These are phyloP conservation scores for Buxus sempervirens DNA, from an alignment of 164 flowering plant species.

Conservation along the genomic window DNA sequence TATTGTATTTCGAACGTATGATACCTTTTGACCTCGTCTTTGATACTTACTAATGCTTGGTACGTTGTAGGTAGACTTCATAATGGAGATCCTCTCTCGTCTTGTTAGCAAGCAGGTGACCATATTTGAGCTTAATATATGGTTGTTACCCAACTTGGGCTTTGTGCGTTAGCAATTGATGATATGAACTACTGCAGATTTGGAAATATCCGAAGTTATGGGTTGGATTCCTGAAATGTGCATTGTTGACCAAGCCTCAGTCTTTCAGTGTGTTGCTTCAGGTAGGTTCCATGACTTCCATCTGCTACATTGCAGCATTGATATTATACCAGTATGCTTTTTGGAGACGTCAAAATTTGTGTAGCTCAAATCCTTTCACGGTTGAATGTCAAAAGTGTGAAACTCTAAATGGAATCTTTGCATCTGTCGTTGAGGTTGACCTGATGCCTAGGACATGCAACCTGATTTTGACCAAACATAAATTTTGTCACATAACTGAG, in stretches of 20 bases:
- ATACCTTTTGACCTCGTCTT: too few species aligned
- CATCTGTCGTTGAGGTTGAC: too few species aligned
- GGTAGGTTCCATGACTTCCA: slow-evolving; percentile 45
- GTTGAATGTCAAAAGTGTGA: too few species aligned
- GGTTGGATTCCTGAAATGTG: slow-evolving; percentile 98
- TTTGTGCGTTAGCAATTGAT: slow-evolving; percentile 5
- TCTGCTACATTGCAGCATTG: background rate
- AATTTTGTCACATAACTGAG: too few species aligned
- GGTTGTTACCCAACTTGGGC: slow-evolving; percentile 1
- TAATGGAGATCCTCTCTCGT: slow-evolving; percentile 91
- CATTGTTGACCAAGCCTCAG: slow-evolving; percentile 74
- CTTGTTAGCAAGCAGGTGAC: slow-evolving; percentile 93
- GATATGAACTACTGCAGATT: slow-evolving; percentile 50
- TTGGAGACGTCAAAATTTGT: background rate
- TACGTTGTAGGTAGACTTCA: slow-evolving; percentile 68
- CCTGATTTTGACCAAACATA: too few species aligned
- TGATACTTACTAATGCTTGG: slow-evolving; percentile 4
- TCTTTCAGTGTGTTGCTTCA: slow-evolving; percentile 88
- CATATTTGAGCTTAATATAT: background rate
- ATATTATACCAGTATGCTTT: background rate
- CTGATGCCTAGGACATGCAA: too few species aligned
- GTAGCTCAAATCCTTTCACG: background rate
- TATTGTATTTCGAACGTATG: background rate
- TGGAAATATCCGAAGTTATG: slow-evolving; percentile 97
- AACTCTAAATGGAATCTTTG: too few species aligned